Evolutionary conservation across 83 land plant genomes (phyloP).

Genomic region (Thuja plicata): DNA sequence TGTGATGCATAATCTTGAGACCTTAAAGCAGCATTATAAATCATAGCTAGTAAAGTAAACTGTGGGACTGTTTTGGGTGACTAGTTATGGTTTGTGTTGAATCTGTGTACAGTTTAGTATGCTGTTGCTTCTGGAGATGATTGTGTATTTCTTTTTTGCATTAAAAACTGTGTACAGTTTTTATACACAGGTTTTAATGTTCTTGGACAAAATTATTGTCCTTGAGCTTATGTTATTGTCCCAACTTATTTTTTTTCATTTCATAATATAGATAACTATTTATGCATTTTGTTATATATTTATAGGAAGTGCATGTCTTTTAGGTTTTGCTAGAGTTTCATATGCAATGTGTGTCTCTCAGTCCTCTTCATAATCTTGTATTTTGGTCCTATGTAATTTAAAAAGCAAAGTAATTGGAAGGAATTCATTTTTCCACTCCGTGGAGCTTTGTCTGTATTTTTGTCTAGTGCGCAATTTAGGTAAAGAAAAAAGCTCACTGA

Average conservation of each 20-base stretch:
- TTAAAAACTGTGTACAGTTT: neutral
- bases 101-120: neutral
- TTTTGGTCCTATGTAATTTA: neutral
- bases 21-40: neutral
- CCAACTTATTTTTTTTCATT: neutral
- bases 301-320: neutral
- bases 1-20: neutral
- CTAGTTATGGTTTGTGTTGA: neutral
- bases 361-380: neutral
- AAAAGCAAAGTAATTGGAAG: no score
- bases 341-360: neutral
- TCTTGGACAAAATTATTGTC: neutral
- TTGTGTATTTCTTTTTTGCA: no score
- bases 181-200: no score
- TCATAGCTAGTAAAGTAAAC: neutral
- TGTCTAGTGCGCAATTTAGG: neutral
- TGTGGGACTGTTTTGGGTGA: neutral
- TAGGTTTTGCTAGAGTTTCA: neutral
- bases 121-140: no score
- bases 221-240: neutral
- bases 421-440: no score
- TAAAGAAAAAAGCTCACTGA: neutral
- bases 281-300: neutral
- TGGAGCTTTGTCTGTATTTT: neutral
- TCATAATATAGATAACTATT: neutral